Conservation (phyloP, 306 rosid species). For the Cicer chorassanicum region DNA sequence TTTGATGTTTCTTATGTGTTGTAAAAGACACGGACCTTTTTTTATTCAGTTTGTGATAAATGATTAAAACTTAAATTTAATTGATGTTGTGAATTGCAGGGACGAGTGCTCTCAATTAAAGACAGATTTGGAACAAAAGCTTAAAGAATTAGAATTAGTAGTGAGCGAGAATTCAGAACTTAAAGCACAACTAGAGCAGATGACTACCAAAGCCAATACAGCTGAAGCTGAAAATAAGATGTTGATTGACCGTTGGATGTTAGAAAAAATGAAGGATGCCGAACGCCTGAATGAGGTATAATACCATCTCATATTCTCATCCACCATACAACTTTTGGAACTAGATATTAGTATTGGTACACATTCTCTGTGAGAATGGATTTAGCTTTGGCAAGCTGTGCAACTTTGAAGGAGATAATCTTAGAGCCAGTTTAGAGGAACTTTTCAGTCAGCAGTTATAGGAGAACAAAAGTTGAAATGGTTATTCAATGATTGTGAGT, state of each 20-base stretch:
- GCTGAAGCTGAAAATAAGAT: constrained; percentile 90
- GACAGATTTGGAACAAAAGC: constrained; percentile 77
- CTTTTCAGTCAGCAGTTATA: neutral
- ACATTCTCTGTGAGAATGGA: constrained; percentile 17
- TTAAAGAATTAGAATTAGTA: constrained; percentile 72
- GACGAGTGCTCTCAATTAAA: constrained; percentile 70
- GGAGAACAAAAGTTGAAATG: neutral
- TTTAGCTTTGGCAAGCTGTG: constrained; percentile 31
- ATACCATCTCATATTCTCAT: constrained; percentile 18
- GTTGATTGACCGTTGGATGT: constrained; percentile 95
- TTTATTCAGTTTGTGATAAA: constrained; percentile 12
- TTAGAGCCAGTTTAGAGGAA: neutral
- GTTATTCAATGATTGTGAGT: neutral
- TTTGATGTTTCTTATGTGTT: constrained; percentile 30
- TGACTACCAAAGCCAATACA: constrained; percentile 64
- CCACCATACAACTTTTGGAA: constrained; percentile 9
- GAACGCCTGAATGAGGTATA: constrained; percentile 96
- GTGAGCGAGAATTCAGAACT: constrained; percentile 77
- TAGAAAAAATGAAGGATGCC: constrained; percentile 99
- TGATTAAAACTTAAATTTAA: neutral
- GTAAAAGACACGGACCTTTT: neutral
- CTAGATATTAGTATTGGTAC: constrained; percentile 34
- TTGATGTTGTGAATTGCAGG: constrained; percentile 54
- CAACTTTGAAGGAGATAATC: neutral
- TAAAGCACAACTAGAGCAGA: constrained; percentile 67